A percentile compares a stretch with the other conserved stretches of the same genome.
phyloP scores from a whole-genome alignment of 2,329 filamentous ascomycete genomes.

The Aspergillus felis region DNA sequence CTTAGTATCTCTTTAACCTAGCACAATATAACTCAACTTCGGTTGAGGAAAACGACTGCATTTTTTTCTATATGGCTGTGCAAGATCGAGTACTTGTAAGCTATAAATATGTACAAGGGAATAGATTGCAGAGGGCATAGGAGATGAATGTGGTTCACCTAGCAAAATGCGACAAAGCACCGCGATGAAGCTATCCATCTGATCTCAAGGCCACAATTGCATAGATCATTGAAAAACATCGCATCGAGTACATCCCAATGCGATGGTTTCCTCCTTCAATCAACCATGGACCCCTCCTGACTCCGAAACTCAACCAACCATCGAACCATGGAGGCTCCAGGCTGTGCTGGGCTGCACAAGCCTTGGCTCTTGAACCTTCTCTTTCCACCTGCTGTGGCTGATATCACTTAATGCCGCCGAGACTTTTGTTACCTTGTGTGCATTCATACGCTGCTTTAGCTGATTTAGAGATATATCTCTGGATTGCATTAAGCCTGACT shows the following conservation, averaged over 20 bases:
- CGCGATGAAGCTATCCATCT: not conserved
- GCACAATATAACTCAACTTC: not conserved
- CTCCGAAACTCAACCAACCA: not conserved
- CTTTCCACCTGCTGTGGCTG: not conserved
- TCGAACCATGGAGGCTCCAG: not conserved
- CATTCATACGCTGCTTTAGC: too few species aligned
- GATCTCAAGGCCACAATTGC: too few species aligned
- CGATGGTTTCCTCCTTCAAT: not conserved
- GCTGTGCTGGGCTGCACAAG: not conserved
- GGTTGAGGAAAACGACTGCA: not conserved
- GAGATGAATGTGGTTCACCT: too few species aligned
- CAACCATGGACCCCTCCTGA: not conserved
- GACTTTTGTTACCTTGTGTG: too few species aligned
- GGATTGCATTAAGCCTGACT: too few species aligned
- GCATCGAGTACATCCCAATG: too few species aligned
- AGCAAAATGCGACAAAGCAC: not conserved
- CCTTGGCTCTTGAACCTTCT: not conserved
- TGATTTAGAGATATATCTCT: too few species aligned
- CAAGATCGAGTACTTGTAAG: not conserved
- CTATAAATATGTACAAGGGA: not conserved
- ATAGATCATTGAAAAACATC: not conserved
- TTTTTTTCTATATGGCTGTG: not conserved
- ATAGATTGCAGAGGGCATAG: not conserved
- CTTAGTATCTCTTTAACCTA: not conserved
- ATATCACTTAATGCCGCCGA: not conserved